These are phyloP conservation scores for Miscanthus sacchariflorus DNA, from an alignment of 202 grass and related monocot genomes.

Conservation along the genomic window DNA sequence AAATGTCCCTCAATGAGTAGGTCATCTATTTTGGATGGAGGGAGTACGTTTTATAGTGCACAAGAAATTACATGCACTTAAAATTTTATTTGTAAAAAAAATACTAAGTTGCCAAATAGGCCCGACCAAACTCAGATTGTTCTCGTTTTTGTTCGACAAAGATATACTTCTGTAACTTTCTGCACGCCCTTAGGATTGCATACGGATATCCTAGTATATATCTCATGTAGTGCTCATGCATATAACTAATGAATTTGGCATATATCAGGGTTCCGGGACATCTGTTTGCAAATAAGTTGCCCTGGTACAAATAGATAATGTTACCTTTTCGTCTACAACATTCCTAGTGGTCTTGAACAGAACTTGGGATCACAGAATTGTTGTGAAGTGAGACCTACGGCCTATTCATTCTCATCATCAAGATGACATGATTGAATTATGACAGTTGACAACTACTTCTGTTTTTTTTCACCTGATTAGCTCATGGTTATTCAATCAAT, in stretches of 20 bases:
- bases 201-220: not conserved
- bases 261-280: too few species aligned
- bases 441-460: not conserved
- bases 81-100: too few species aligned
- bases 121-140: not conserved
- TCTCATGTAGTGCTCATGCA: not conserved
- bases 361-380: conserved; percentile 40
- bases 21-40: too few species aligned
- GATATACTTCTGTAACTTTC: not conserved
- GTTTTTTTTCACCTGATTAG: conserved; percentile 28
- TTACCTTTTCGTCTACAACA: conserved; percentile 46
- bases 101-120: too few species aligned
- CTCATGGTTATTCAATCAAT: conserved; percentile 13
- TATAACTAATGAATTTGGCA: conserved; percentile 20
- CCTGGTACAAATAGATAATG: conserved; percentile 15
- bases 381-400: conserved; percentile 38
- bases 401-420: conserved; percentile 39
- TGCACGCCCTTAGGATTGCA: too few species aligned
- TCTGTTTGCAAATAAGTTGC: not conserved
- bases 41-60: too few species aligned
- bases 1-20: too few species aligned
- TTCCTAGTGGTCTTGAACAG: conserved; percentile 31
- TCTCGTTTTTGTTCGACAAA: not conserved
- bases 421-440: conserved; percentile 47
- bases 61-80: too few species aligned